Conservation (phyloP, 1,284 basidiomycete species). For the Boletus sp. region DNA sequence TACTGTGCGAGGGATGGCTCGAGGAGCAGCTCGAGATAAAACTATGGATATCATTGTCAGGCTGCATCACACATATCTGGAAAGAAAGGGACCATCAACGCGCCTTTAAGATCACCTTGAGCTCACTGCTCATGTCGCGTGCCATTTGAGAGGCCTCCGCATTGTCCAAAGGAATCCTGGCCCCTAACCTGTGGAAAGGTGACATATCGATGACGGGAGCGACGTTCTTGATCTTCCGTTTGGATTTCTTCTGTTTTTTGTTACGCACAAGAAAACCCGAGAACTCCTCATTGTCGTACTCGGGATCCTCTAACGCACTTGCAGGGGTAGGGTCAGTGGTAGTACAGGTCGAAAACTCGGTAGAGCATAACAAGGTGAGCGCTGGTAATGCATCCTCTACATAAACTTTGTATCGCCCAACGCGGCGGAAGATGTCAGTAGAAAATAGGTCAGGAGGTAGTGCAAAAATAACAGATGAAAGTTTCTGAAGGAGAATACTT, state of each 20-base stretch:
- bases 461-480: slow-evolving; percentile 22
- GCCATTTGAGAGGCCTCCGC: slow-evolving; percentile 23
- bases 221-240: slow-evolving; percentile 10
- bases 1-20: slow-evolving; percentile 16
- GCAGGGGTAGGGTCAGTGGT: not conserved
- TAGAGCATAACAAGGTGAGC: slow-evolving; percentile 14
- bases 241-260: slow-evolving; percentile 22
- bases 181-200: slow-evolving; percentile 28
- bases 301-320: not conserved
- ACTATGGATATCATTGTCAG: slow-evolving; percentile 17
- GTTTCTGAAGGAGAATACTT: slow-evolving; percentile 14
- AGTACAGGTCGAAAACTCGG: slow-evolving; percentile 11
- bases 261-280: slow-evolving; percentile 1
- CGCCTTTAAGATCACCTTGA: slow-evolving; percentile 33
- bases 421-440: slow-evolving; percentile 7
- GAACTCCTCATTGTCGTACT: slow-evolving; percentile 6
- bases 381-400: slow-evolving; percentile 20
- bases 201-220: slow-evolving; percentile 20
- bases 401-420: slow-evolving; percentile 22
- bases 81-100: not conserved
- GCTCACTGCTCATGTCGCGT: slow-evolving; percentile 18
- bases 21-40: slow-evolving; percentile 22
- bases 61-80: not conserved
- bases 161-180: slow-evolving; percentile 25
- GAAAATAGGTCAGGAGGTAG: slow-evolving; percentile 19